A percentile compares a stretch with the other conserved stretches of the same genome.
Evolutionary conservation across 306 rosid genomes (phyloP).

Genomic region (Dalbergia oliveri): DNA sequence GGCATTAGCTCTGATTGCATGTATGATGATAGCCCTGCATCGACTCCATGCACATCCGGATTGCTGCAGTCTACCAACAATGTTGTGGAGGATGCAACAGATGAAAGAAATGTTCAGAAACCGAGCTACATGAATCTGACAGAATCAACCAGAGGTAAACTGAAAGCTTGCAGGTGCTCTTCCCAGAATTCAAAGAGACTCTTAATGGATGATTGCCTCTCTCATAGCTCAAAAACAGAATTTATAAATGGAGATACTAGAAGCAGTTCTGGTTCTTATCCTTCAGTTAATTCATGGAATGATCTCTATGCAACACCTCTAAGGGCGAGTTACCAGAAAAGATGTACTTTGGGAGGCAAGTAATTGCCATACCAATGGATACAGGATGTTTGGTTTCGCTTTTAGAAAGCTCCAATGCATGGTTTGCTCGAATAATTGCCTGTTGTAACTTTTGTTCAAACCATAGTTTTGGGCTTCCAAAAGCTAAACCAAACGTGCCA

Average conservation of each 20-base stretch:
- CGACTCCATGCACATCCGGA: conserved; percentile 60
- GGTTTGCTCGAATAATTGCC: background rate
- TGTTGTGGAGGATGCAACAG: conserved; percentile 43
- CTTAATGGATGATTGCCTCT: conserved; percentile 58
- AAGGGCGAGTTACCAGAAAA: conserved; percentile 46
- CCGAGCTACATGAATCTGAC: conserved; percentile 79
- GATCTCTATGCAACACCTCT: conserved; percentile 59
- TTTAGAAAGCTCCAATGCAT: background rate
- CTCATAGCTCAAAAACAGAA: conserved; percentile 41
- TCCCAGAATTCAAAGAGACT: conserved; percentile 54
- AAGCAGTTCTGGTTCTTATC: conserved; percentile 61
- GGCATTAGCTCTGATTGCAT: conserved; percentile 66
- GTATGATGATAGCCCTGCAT: conserved; percentile 63
- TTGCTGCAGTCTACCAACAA: conserved; percentile 54
- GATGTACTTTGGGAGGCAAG: conserved; percentile 37
- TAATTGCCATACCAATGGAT: conserved; percentile 28
- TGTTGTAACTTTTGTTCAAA: background rate
- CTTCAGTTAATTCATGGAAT: conserved; percentile 60
- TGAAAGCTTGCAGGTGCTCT: conserved; percentile 53
- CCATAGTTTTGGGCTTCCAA: background rate
- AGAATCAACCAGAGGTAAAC: conserved; percentile 71
- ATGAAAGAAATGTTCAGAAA: conserved; percentile 43
- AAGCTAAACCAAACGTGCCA: background rate
- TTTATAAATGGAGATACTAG: conserved; percentile 60
- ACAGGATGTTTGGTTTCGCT: background rate